Evolutionary conservation across 305 asterid species (phyloP), one percentile per base, ranked within the genome.

Genomic region (Solanum hybrid): DNA sequence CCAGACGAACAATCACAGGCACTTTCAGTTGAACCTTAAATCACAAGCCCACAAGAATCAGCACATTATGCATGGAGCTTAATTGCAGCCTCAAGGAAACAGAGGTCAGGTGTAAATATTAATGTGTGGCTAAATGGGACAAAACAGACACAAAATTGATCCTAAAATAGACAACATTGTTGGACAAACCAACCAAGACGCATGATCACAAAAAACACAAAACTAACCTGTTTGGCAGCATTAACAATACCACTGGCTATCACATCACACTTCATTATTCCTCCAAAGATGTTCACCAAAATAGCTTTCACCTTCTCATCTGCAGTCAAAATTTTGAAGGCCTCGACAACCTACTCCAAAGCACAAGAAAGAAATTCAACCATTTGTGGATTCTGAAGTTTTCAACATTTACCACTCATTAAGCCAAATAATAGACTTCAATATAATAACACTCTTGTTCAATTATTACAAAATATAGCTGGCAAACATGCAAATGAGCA

Each of bases 241-340:
- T 96, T 98, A 91, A 97, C 99, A 73, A 98, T 98, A 90, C 99
- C 99, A 89, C 98, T 95, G 89, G 99, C 99, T 87, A 98, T 98
- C 24, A 98, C 98, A 91, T 98, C 99, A 57, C 99, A 98, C 94
- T 98, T 97, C 99, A 98, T 98, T 70, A 98, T 98, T 92, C 99
- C 99, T 90, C 99, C 99, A 91, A 98, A 98, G 89, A 98, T 97
- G 95, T 98, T 97, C 91, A 98, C 99, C 88, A 98, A 94, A 91
- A 98, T 98, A 78, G 98, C 99, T 94, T 97, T 98, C 91, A 97
- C 99, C 93, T 97, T 98, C 80, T 98, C 98, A 91, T 98, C 99
- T 65, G 99, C 94, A 29, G 99, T 97, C 93, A 98, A 93, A 90
- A 98, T 98, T 93, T 97, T 98, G 89, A 98, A 97, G 89, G 99